Conservation (phyloP, 2,329 filamentous ascomycete species). For the Geosmithia flava region DNA sequence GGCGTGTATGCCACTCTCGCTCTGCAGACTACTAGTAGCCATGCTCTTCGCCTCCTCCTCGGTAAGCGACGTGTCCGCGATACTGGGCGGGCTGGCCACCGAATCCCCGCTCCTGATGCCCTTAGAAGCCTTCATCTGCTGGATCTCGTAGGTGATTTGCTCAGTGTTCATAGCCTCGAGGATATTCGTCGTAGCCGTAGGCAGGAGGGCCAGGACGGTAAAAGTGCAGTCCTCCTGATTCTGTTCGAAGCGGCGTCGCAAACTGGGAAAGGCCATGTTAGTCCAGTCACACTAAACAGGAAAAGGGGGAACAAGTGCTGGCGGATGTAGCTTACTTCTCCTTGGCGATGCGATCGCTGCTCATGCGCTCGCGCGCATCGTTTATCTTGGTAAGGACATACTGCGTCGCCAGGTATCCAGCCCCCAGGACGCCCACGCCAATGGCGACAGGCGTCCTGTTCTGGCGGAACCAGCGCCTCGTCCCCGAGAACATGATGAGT, state of each 20-base stretch:
- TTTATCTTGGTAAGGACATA: slow-evolving; percentile 87
- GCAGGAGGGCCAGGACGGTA: slow-evolving; percentile 89
- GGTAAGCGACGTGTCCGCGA: slow-evolving; percentile 58
- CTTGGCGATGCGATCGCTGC: slow-evolving; percentile 85
- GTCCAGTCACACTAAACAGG: no score
- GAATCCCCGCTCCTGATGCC: slow-evolving; percentile 38
- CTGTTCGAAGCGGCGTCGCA: slow-evolving; percentile 92
- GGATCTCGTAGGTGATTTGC: slow-evolving; percentile 82
- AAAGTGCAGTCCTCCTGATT: slow-evolving; percentile 99
- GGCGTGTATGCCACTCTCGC: slow-evolving; percentile 72
- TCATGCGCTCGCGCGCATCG: slow-evolving; percentile 92
- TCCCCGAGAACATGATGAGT: slow-evolving; percentile 48
- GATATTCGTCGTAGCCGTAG: slow-evolving; percentile 82
- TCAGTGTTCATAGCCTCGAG: slow-evolving; percentile 83
- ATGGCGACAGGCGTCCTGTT: slow-evolving; percentile 85
- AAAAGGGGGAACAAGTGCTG: neutral
- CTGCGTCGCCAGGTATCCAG: slow-evolving; percentile 82
- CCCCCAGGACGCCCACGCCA: slow-evolving; percentile 75
- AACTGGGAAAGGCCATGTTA: slow-evolving; percentile 33
- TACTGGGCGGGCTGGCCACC: slow-evolving; percentile 41
- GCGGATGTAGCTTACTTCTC: slow-evolving; percentile 60
- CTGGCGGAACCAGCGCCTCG: slow-evolving; percentile 82
- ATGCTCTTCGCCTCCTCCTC: slow-evolving; percentile 78
- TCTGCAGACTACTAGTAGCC: slow-evolving; percentile 60
- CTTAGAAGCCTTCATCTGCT: slow-evolving; percentile 72